A percentile compares a stretch with the other conserved stretches of the same genome.
Conservation (phyloP, 73 alveolate genomes). For the Paramecium sexaurelia region DNA sequence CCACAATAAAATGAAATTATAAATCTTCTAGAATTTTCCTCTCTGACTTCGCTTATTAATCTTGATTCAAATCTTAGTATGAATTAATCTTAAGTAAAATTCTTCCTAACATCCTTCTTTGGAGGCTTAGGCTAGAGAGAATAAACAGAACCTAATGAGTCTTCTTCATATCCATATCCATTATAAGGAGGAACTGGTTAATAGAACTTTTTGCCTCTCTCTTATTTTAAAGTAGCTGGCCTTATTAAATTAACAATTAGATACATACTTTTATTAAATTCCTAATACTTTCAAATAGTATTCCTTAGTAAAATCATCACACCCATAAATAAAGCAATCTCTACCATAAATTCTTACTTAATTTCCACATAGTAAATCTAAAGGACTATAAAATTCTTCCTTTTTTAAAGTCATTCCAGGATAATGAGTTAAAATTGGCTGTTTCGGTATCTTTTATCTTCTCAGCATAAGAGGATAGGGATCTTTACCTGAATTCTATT, state of each 20-base stretch:
- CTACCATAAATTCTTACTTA: constrained; percentile 88
- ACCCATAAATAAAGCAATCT: constrained; percentile 85
- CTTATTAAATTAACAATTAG: neutral
- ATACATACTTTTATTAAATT: constrained; percentile 72
- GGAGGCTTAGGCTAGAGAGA: constrained; percentile 89
- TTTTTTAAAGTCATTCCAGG: constrained; percentile 92
- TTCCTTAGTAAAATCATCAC: constrained; percentile 94
- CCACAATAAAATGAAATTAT: constrained; percentile 92
- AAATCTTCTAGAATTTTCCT: constrained; percentile 93
- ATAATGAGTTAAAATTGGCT: constrained; percentile 89
- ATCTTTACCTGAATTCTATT: constrained; percentile 89
- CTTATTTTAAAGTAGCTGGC: constrained; percentile 80
- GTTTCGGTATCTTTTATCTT: constrained; percentile 91
- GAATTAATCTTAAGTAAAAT: constrained; percentile 92
- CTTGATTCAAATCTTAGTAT: constrained; percentile 91
- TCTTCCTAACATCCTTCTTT: constrained; percentile 84
- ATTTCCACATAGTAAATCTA: constrained; percentile 89
- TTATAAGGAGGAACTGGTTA: constrained; percentile 93
- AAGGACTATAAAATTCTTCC: constrained; percentile 91
- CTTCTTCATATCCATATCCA: constrained; percentile 97
- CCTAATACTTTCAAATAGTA: constrained; percentile 89
- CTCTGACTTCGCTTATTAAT: constrained; percentile 87
- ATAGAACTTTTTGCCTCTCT: constrained; percentile 78
- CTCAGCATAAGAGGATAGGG: constrained; percentile 92
- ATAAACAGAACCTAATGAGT: constrained; percentile 89